Evolutionary conservation across 1,284 basidiomycete genomes (phyloP), one percentile per base, ranked within the genome.

Genomic region (Butyriboletus appendiculatus): DNA sequence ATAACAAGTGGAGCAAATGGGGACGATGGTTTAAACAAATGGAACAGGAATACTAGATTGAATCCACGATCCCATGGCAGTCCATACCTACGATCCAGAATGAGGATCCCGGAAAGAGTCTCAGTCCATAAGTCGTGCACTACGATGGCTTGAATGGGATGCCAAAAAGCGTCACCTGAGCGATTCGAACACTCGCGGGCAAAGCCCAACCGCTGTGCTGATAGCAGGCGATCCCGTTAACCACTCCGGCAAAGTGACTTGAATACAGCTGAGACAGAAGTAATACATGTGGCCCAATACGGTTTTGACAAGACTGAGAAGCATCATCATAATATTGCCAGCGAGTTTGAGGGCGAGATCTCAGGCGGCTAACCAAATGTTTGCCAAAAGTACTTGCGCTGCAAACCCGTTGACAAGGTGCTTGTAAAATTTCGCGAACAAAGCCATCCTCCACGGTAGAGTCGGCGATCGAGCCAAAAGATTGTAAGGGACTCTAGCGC

Each of bases 161-260:
- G n/a, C 32, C 75, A 85, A 84, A 78, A 74, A 69, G 58, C 86
- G 86, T 88, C 86, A 86, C 86, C 86, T 88, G 85, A 80, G 86
- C 85, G 86, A 88, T 88, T 88, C 86, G 86, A 88, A 88, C 86
- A 86, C 86, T 80, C 85, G 86, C 86, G 86, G 78, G 77, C 85
- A 88, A 85, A 88, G 86, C 77, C 78, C 86, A 88, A 86, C 85
- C 85, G 85, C 85, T 88, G 33, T 57, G 63, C 72, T 73, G 63
- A 64, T 89, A 88, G 86, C 87, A 90, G 87, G 88, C 87, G 86
- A 90, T 88, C 87, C 86, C 87, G 87, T 89, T 89, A 89, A 90
- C 87, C 86, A 89, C 88, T 90, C 87, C 86, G 86, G 86, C 87
- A 90, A 90, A 88, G 87, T 87, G 86, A 88, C 86, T 33, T 33